Conservation (phyloP, 1,139 yeast genomes). For the Kluyveromyces marxianus region DNA sequence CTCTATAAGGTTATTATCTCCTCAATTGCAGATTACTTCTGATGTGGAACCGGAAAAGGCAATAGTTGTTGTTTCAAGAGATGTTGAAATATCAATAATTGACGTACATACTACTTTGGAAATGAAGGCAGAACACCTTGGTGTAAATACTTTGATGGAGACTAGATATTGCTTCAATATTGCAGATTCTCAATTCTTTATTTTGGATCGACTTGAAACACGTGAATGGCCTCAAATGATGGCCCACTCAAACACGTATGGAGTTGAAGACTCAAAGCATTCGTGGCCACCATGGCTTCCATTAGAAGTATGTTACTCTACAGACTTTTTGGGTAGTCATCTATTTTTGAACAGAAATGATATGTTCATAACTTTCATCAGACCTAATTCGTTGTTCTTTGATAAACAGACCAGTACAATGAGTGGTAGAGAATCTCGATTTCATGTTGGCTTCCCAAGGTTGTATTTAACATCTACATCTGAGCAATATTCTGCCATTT, state of each 20-base stretch:
- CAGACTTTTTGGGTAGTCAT: slow-evolving; percentile 45
- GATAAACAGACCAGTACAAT: slow-evolving; percentile 21
- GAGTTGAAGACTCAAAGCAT: slow-evolving; percentile 29
- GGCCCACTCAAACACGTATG: slow-evolving; percentile 35
- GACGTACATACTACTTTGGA: slow-evolving; percentile 29
- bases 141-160: slow-evolving; percentile 46
- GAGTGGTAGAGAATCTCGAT: slow-evolving; percentile 23
- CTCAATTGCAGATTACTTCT: slow-evolving; percentile 74
- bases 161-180: slow-evolving; percentile 61
- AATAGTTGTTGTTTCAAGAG: slow-evolving; percentile 59
- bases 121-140: slow-evolving; percentile 38
- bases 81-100: slow-evolving; percentile 60
- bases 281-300: slow-evolving; percentile 82
- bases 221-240: slow-evolving; percentile 33
- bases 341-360: slow-evolving; percentile 59
- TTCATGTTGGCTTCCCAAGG: slow-evolving; percentile 56
- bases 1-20: slow-evolving; percentile 62
- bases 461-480: slow-evolving; percentile 66
- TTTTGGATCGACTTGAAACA: slow-evolving; percentile 44
- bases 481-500: slow-evolving; percentile 62
- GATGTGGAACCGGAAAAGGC: slow-evolving; percentile 56
- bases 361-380: slow-evolving; percentile 49
- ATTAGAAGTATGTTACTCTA: slow-evolving; percentile 63
- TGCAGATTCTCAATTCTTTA: slow-evolving; percentile 64
- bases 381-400: slow-evolving; percentile 59